Conservation (phyloP, 768 basidiomycete genomes). For the Austroboletus eburneus region DNA sequence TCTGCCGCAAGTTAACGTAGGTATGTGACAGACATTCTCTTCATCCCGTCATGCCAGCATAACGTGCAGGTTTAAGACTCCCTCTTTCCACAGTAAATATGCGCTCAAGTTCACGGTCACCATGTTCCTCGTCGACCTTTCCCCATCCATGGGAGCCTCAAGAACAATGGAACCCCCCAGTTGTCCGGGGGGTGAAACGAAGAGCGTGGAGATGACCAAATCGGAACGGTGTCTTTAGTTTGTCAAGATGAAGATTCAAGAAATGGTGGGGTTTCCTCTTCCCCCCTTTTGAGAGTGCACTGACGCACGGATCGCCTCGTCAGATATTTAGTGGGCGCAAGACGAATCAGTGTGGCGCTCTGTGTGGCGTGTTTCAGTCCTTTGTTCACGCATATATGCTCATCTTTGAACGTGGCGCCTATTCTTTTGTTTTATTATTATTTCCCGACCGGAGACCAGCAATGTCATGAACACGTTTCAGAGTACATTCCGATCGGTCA, state of each 20-base stretch:
- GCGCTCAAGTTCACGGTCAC: constrained; percentile 69
- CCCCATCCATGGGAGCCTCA: too few species aligned
- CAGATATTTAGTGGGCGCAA: constrained; percentile 91
- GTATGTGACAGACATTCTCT: too few species aligned
- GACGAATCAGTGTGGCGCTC: constrained; percentile 91
- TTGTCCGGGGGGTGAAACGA: constrained; percentile 47
- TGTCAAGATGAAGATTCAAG: constrained; percentile 86
- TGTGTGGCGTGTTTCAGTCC: constrained; percentile 53
- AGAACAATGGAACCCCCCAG: constrained; percentile 54
- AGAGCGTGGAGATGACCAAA: constrained; percentile 61
- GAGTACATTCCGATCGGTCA: constrained; percentile 68
- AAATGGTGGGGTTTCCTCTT: constrained; percentile 62
- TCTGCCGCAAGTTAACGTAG: too few species aligned
- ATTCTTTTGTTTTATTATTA: too few species aligned
- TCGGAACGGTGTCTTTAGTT: constrained; percentile 82
- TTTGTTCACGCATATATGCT: too few species aligned
- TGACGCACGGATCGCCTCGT: background rate
- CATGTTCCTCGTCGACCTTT: constrained; percentile 87
- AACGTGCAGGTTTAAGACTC: constrained; percentile 69
- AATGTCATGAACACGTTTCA: constrained; percentile 67
- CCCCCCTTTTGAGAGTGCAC: background rate
- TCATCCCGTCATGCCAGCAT: constrained; percentile 73
- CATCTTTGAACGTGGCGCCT: too few species aligned
- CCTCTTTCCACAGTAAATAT: background rate
- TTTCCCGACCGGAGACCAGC: constrained; percentile 56